Base-by-base conservation (phyloP, 2,329 filamentous ascomycete species). In the Aspergillus nomiae region DNA sequence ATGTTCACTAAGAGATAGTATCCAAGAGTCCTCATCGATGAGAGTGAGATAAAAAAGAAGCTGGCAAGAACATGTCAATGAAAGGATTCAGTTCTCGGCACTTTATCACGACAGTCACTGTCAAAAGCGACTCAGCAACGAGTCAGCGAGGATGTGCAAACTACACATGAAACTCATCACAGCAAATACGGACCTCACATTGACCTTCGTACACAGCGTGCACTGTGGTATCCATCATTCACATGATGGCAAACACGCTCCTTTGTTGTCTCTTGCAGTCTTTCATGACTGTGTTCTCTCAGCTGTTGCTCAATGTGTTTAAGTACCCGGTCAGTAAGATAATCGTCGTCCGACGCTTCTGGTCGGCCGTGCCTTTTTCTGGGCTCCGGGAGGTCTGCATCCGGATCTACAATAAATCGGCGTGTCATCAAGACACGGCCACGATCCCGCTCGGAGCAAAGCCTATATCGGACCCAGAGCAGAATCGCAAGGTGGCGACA, bases 111-210 rank as follows among this genome's bases (percentile, higher is more conserved):
- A 8, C 34, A 14, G 16, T 36, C 34, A 36, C 26, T 43, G 32
- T 38, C 28, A 55, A 38, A 38, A 26, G 43, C 60, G 60, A 61
- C 60, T 61, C 48, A 61, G 55, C 60, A 50, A 62, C 56, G 48
- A 62, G 43, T 61, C 43, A 58, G 56, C 38, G 24, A 38, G 34
- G 11, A 9, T 19, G 24, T 48, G 24, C 11, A 12, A 43, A 43
- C 4, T 8, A 43, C 12, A 14, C 14, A 26, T 51, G 26, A 51
- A 51, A 30, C 19, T 19, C 14, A 30, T 51, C 48, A 32, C 48
- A 32, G 16, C 5, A 19, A 51, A 32, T 16, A 51, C 21, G 48
- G 48, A 51, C 30, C 19, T 51, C 16, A n/a, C 11, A 9, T 19
- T 51, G 30, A 8, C 26, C 7, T 5, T 19, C 45, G n/a, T 50